Conservation (phyloP, 2,329 filamentous ascomycete species). For the Diaporthe longicolla region DNA sequence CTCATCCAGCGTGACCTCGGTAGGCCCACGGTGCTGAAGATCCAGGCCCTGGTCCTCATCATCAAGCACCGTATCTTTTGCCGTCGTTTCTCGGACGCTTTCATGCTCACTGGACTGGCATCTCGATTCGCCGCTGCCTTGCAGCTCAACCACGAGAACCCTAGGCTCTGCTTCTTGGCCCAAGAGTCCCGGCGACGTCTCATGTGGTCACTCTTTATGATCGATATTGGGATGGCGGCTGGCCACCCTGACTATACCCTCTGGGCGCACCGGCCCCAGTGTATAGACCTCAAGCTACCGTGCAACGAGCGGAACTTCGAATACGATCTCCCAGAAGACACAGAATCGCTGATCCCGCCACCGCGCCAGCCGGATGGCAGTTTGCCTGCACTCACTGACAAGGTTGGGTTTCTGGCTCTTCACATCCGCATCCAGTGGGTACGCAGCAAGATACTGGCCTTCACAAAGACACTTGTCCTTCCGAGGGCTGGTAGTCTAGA, state of each 20-base stretch:
- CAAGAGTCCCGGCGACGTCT: constrained; percentile 60
- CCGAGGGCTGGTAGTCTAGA: constrained; percentile 56
- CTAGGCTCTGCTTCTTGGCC: constrained; percentile 59
- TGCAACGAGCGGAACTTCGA: constrained; percentile 68
- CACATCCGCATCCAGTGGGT: constrained; percentile 70
- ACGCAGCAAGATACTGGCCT: constrained; percentile 67
- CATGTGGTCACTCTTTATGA: constrained; percentile 65
- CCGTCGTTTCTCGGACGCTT: constrained; percentile 61
- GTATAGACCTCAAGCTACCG: constrained; percentile 62
- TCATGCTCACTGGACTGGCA: constrained; percentile 62
- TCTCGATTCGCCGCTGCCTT: constrained; percentile 64
- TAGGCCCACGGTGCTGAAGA: constrained; percentile 69
- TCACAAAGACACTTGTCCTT: constrained; percentile 61
- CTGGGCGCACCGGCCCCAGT: constrained; percentile 57
- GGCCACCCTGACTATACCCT: constrained; percentile 62
- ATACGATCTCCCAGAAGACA: constrained; percentile 69
- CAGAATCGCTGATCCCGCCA: constrained; percentile 63
- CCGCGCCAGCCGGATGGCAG: constrained; percentile 58
- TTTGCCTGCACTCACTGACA: constrained; percentile 63
- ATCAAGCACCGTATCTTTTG: constrained; percentile 63
- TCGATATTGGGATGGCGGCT: constrained; percentile 62
- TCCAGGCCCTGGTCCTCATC: constrained; percentile 62
- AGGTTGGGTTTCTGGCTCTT: constrained; percentile 68
- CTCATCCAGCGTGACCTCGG: constrained; percentile 68
- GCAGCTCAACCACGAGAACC: constrained; percentile 63